Base-by-base conservation (phyloP, 768 basidiomycete genomes). In the Tulasnella sp. region DNA sequence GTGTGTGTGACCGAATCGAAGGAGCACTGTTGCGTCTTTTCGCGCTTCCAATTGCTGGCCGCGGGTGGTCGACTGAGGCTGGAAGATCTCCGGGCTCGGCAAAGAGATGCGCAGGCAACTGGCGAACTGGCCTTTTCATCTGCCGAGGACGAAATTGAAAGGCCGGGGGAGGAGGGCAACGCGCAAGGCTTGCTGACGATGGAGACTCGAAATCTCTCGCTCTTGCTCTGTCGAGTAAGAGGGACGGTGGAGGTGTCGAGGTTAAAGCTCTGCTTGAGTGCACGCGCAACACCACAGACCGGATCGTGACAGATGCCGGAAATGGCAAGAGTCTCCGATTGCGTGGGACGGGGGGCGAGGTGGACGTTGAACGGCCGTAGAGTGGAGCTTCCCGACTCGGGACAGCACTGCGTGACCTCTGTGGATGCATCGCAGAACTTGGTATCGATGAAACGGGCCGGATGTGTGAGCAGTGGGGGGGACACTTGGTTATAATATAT, bases 1-100 rank as follows among this genome's bases (percentile, higher is more conserved):
- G 62, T 68, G 62, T 68, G 62, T 68, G 62, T 68, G 62, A 68
- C 62, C 62, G 62, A 68, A 68, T 68, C 62, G 62, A 68, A 68
- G 62, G 62, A 34, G n/a, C n/a, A n/a, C n/a, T 24, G 12, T 21
- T 52, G 62, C 62, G 62, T 68, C 62, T 10, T 36, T 27, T 27
- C 34, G 56, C 62, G 39, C 39, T 68, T 68, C 62, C 62, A 68
- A 31, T 31, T n/a, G 58, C 27, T 68, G 62, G 18, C 62, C 62
- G 62, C 62, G 62, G 62, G 27, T 68, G n/a, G 62, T 68, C 62
- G 62, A 68, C 62, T 68, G 62, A 68, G 62, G 62, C 62, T 68
- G 62, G 62, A 68, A 68, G 62, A 68, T 68, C 62, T 68, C 62
- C 62, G 62, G 62, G 31, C 31, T 34, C 62, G 62, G 62, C 62